These are phyloP conservation scores for Podila epicladia DNA, from an alignment of 192 early-diverging fungal species.

Conservation along the genomic window DNA sequence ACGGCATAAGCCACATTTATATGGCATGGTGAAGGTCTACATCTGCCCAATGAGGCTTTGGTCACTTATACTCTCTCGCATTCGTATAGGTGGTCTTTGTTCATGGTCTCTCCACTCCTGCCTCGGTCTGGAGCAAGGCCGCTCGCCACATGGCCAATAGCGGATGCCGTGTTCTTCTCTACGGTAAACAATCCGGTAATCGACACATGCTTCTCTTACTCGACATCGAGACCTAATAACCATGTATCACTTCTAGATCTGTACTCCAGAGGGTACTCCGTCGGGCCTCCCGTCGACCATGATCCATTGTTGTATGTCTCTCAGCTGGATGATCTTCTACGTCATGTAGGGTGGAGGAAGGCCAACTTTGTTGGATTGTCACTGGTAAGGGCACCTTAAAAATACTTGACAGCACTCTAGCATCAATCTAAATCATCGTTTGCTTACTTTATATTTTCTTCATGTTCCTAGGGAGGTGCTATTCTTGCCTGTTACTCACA, in stretches of 20 bases:
- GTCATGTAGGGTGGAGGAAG: conserved; percentile 34
- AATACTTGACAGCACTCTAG: neutral
- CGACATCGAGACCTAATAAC: neutral
- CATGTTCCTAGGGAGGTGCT: conserved; percentile 32
- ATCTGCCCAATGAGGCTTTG: neutral
- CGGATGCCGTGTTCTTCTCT: conserved; percentile 39
- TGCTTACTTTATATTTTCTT: neutral
- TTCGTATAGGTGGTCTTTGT: conserved; percentile 33
- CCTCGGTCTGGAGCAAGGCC: conserved; percentile 27
- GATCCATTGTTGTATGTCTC: conserved; percentile 37
- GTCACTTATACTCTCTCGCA: neutral
- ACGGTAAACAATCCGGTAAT: conserved; percentile 9
- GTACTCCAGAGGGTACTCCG: conserved; percentile 43
- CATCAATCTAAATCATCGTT: neutral
- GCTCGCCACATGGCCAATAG: conserved; percentile 33
- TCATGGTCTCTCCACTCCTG: conserved; percentile 39
- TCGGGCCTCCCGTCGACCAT: conserved; percentile 32
- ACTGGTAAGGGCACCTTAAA: conserved; percentile 9
- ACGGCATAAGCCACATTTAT: neutral
- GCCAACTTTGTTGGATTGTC: conserved; percentile 51
- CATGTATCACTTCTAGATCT: conserved; percentile 13
- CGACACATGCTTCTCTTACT: neutral
- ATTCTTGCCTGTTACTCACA: conserved; percentile 33
- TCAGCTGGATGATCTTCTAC: conserved; percentile 34
- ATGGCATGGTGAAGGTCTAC: neutral